Evolutionary conservation across 257 asterid genomes (phyloP), one percentile per base, ranked within the genome.

Genomic region (Lantana camara): DNA sequence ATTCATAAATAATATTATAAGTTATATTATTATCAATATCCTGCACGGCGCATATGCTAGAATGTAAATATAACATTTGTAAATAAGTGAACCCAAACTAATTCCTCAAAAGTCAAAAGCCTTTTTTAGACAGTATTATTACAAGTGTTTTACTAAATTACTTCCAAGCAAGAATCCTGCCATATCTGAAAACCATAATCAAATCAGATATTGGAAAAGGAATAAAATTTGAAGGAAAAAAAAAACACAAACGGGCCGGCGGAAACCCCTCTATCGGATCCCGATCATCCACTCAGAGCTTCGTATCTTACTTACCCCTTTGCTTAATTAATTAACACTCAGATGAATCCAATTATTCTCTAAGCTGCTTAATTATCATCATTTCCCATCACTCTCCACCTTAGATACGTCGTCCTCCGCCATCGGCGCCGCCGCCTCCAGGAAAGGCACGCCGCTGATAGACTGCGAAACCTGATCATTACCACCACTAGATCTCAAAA

Each of bases 371-470:
- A 8, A 27, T 48, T 15, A 10, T 57, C 63, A 64, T 9, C 38
- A 30, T 59, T 38, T 46, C 59, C 29, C 42, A 24, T 32, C 46
- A 4, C 34, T 21, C 22, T 53, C 73, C 66, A 17, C 70, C 64
- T 52, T 61, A 14, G 57, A 12, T 19, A 19, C 60, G 9, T 41
- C 68, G 10, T 67, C 72, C 46, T 49, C 71, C 8, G 66, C 60
- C 9, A 27, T 5, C 40, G n/a, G n/a, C n/a, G 19, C 67, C 2
- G 35, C 61, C 19, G 66, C 59, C 68, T 67, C 57, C 49, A 76
- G 70, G 23, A 71, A 71, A 48, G 77, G 75, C 48, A 76, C 69
- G 10, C 74, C 52, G 44, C 75, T 72, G 5, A 61, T 53, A 5
- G 80, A 66, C 14, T 50, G 51, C 0, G 74, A 63, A 9, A 32